Percentiles rank a stretch among this genome's conserved stretches.
Evolutionary conservation across 2,329 filamentous ascomycete species (phyloP).

Genomic region (Cyphellophora europaea): DNA sequence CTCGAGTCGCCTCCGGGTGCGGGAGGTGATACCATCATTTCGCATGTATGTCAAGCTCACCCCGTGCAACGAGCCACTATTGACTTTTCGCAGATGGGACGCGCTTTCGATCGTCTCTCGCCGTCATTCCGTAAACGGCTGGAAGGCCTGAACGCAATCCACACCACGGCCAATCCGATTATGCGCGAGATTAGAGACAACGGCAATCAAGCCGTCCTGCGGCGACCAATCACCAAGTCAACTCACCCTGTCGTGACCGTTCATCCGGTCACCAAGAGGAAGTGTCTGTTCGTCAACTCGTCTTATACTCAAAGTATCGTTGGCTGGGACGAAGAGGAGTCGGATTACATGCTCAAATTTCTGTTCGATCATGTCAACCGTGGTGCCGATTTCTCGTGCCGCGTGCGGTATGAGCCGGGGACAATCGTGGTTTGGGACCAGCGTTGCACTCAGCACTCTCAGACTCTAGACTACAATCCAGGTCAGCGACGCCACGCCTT

Average conservation of each 20-base stretch:
- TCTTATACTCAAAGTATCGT: conserved; percentile 20
- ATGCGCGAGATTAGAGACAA: conserved; percentile 12
- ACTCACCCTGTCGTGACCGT: conserved; percentile 23
- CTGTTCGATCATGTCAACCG: conserved; percentile 15
- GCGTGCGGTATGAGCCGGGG: conserved; percentile 18
- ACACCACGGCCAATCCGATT: conserved; percentile 5
- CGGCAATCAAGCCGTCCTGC: conserved; percentile 18
- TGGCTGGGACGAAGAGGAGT: conserved; percentile 16
- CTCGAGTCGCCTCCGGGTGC: conserved; percentile 12
- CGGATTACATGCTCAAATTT: conserved; percentile 14
- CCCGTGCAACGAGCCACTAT: too few species aligned
- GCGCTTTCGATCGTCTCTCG: conserved; percentile 14
- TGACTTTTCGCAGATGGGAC: background rate
- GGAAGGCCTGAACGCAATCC: conserved; percentile 12
- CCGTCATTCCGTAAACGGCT: conserved; percentile 14
- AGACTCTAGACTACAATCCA: conserved; percentile 12
- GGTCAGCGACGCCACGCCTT: conserved; percentile 20
- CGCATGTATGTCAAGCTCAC: conserved; percentile 6
- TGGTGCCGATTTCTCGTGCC: conserved; percentile 17
- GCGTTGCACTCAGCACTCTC: conserved; percentile 29
- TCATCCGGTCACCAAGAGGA: conserved; percentile 23
- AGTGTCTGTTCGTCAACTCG: conserved; percentile 23
- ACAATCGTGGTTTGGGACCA: conserved; percentile 22
- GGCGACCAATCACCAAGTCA: conserved; percentile 19
- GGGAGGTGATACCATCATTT: conserved; percentile 16